These are phyloP conservation scores for Dactylellina haptotyla DNA, from an alignment of 2,329 filamentous ascomycete species.

Conservation along the genomic window DNA sequence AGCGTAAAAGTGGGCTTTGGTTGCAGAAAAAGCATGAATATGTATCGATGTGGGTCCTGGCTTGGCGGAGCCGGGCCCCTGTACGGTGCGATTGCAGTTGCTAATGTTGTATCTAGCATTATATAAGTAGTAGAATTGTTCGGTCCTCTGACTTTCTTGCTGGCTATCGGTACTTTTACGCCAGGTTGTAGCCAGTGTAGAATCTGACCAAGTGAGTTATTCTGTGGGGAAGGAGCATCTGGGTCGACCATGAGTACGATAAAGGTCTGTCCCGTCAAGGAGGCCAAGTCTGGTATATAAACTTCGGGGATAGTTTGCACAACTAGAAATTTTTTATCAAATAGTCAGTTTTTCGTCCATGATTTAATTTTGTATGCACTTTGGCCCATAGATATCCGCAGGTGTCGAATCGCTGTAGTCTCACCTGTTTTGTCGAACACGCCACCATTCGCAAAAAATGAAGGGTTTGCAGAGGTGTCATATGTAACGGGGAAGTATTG, in stretches of 20 bases:
- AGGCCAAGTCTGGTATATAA: conserved; percentile 18
- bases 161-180: conserved; percentile 21
- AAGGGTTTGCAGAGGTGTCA: conserved; percentile 13
- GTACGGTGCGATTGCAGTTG: conserved; percentile 33
- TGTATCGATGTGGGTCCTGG: conserved; percentile 44
- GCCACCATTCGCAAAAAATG: conserved; percentile 38
- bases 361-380: no score
- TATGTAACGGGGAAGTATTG: conserved; percentile 38
- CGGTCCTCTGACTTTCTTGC: conserved; percentile 18
- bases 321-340: background rate
- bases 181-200: conserved; percentile 50
- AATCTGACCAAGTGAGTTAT: conserved; percentile 40
- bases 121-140: conserved; percentile 16
- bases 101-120: conserved; percentile 35
- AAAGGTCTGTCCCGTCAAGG: conserved; percentile 31
- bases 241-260: conserved; percentile 49
- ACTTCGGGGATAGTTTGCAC: conserved; percentile 34
- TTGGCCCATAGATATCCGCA: background rate
- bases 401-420: background rate
- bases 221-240: conserved; percentile 43
- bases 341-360: background rate
- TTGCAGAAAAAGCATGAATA: conserved; percentile 49
- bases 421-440: conserved; percentile 35
- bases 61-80: conserved; percentile 38
- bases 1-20: conserved; percentile 26